These are phyloP conservation scores for Candida gorgasii DNA, from an alignment of 805 yeast species.

Conservation along the genomic window DNA sequence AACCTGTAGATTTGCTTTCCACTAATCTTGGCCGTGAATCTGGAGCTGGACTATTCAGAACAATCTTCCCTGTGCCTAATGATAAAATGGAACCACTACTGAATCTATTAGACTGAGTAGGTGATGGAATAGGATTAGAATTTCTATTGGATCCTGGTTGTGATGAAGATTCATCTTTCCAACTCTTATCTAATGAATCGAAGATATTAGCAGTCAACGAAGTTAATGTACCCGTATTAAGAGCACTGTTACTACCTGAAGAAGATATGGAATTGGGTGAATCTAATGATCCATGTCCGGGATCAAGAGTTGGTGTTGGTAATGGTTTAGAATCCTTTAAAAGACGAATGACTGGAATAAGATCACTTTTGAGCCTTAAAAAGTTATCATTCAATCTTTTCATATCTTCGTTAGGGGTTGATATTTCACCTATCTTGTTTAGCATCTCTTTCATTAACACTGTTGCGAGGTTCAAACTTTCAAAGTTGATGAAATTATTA, in stretches of 20 bases:
- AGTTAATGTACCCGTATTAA: constrained; percentile 14
- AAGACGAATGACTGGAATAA: constrained; percentile 61
- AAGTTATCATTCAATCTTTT: constrained; percentile 54
- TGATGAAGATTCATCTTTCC: constrained; percentile 12
- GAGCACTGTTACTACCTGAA: constrained; percentile 15
- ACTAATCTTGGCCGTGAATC: constrained; percentile 23
- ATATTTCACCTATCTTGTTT: constrained; percentile 19
- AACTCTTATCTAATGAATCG: constrained; percentile 2
- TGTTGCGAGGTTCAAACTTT: constrained; percentile 37
- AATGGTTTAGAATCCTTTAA: constrained; percentile 67
- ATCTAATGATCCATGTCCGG: constrained; percentile 30
- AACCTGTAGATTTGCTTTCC: constrained; percentile 22
- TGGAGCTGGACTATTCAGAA: constrained; percentile 13
- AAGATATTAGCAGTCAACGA: constrained; percentile 3
- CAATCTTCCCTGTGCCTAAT: constrained; percentile 44
- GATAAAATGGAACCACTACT: constrained; percentile 40
- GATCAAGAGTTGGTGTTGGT: constrained; percentile 60
- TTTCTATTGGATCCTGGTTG: constrained; percentile 13
- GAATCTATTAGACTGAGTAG: constrained; percentile 34
- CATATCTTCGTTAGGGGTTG: constrained; percentile 25
- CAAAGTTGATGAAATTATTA: constrained; percentile 36
- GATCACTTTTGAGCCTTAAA: constrained; percentile 58
- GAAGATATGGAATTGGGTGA: constrained; percentile 29
- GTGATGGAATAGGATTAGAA: constrained; percentile 21
- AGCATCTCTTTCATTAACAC: constrained; percentile 38